Percentiles rank a stretch among this genome's conserved stretches.
Conservation (phyloP, 2,329 filamentous ascomycete genomes). For the Microcera coccophila region DNA sequence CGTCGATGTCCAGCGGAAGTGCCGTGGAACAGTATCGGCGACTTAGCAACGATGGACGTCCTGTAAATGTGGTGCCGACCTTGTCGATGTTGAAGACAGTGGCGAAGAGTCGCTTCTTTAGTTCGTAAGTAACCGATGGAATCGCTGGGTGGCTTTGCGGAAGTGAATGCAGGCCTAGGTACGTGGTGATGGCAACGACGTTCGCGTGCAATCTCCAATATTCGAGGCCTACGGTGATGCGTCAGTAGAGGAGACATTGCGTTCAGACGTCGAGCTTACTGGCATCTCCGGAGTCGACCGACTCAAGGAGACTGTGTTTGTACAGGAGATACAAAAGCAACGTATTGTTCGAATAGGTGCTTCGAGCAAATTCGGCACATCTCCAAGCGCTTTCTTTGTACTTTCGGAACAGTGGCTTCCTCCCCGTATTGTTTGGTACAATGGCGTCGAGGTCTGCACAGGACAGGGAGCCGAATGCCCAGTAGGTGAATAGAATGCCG, state of each 20-base stretch:
- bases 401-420: background rate
- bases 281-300: constrained; percentile 7
- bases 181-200: constrained; percentile 9
- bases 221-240: constrained; percentile 1
- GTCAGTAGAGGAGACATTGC: too few species aligned
- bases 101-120: constrained; percentile 27
- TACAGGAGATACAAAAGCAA: constrained; percentile 9
- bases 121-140: constrained; percentile 11
- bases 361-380: constrained; percentile 2
- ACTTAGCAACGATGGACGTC: constrained; percentile 38
- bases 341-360: constrained; percentile 8
- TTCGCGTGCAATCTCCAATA: constrained; percentile 8
- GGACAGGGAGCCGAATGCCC: constrained; percentile 6
- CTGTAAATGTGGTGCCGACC: constrained; percentile 39
- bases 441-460: constrained; percentile 2
- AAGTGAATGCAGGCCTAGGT: constrained; percentile 8
- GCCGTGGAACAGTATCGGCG: constrained; percentile 36
- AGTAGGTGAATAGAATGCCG: constrained; percentile 31
- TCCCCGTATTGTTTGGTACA: constrained; percentile 4
- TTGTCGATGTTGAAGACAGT: constrained; percentile 35
- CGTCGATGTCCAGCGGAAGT: constrained; percentile 37
- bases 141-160: background rate
- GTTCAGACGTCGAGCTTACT: constrained; percentile 6
- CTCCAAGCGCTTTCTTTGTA: background rate
- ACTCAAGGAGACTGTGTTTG: constrained; percentile 4